Evolutionary conservation across 2,329 filamentous ascomycete genomes (phyloP), one percentile per base, ranked within the genome.

Genomic region (Arachnomyces sp.): DNA sequence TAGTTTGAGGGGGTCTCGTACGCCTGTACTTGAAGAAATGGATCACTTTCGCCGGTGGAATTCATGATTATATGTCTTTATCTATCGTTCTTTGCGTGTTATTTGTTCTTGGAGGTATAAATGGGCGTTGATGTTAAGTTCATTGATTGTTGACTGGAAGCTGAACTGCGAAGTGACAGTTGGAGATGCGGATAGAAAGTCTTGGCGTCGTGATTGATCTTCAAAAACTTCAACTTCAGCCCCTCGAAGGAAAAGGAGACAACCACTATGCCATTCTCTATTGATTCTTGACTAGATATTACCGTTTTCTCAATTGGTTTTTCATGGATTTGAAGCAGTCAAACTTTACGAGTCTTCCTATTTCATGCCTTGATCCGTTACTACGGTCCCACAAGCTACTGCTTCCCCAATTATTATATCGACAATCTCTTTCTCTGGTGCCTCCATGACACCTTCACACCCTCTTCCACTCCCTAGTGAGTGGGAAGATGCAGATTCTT

Each of bases 401-500:
- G 29, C 34, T 17, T 31, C 31, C 18, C 16, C 16, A 38, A 39
- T 37, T 9, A 25, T 25, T 9, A 25, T 25, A 25, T 25, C 21
- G 9, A 25, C 21, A 5, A 5, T 25, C 5, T 9, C 5, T 25
- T 9, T 25, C 21, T 9, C 21, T 25, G 5, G 21, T 25, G 21
- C 46, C 39, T 38, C 46, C 40, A 72, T 77, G 68, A 66, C 67
- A 38, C 71, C 67, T 31, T 63, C 69, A 25, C 56, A 57, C 8
- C 65, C 72, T 34, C 73, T 95, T 16, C 89, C 89, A 1, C 77
- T 85, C 55, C 72, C 77, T 28, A 72, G 79, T 37, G 76, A 78
- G 52, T 95, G 90, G 69, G 59, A 69, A 29, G 78, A 77, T 33
- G 67, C 79, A 4, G 85, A 95, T 35, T 75, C 80, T 39, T 98